These are phyloP conservation scores for Coemansia guatemalensis DNA, from an alignment of 192 early-diverging fungal genomes.

Conservation along the genomic window DNA sequence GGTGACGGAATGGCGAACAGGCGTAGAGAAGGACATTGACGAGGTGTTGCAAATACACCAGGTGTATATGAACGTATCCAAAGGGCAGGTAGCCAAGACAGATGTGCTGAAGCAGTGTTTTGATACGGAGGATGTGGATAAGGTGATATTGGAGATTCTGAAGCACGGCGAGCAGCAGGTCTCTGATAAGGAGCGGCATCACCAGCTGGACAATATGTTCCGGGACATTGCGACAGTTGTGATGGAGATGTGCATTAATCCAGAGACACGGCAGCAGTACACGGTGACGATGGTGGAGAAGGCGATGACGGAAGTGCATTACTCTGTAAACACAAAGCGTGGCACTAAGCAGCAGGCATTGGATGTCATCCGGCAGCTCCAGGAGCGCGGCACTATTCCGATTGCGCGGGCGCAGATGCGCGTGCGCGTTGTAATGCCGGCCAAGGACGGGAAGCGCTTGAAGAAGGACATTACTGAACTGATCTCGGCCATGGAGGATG, in stretches of 20 bases:
- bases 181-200: constrained; percentile 91
- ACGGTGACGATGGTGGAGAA: constrained; percentile 99
- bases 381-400: constrained; percentile 85
- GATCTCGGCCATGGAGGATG: constrained; percentile 76
- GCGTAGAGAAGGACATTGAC: constrained; percentile 94
- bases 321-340: constrained; percentile 83
- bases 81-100: constrained; percentile 90
- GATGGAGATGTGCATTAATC: constrained; percentile 94
- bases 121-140: constrained; percentile 78
- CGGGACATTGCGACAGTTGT: constrained; percentile 96
- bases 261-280: constrained; percentile 90
- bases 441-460: constrained; percentile 87
- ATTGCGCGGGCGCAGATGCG: constrained; percentile 96
- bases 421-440: constrained; percentile 72
- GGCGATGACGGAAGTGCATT: constrained; percentile 92
- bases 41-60: constrained; percentile 94
- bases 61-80: constrained; percentile 95
- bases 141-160: constrained; percentile 86
- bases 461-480: constrained; percentile 66
- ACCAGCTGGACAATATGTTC: constrained; percentile 77
- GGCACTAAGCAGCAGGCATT: constrained; percentile 86
- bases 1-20: constrained; percentile 91
- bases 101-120: constrained; percentile 88
- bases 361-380: constrained; percentile 91
- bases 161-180: constrained; percentile 97